Base-by-base conservation (phyloP, 2,329 filamentous ascomycete species). In the Cytospora piceae region DNA sequence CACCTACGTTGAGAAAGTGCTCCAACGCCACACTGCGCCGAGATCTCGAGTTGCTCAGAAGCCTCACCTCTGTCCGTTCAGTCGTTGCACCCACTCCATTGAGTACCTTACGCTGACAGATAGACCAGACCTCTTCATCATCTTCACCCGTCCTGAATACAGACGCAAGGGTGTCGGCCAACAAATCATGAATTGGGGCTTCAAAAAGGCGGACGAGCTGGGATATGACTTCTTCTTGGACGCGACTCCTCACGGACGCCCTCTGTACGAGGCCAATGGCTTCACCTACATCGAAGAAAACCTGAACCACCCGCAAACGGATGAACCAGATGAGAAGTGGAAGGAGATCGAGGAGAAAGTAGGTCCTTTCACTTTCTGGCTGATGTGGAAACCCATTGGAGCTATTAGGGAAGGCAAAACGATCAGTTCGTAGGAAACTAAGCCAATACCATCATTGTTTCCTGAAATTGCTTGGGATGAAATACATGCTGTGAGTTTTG, bases 321-420 rank as follows among this genome's bases (percentile, higher is more conserved):
- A 71, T 2, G 55, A 58, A 8, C 70, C 70, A 1, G 71, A 74
- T 55, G 70, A 72, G 1, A 46, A 63, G 3, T 73, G 72, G 72
- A 71, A 69, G 49, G 68, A 70, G 34, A 49, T 69, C 0, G 79
- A 83, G 49, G 73, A 78, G 1, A 77, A 81, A 68, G 77, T 82
- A 24, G 74, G 77, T 0, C 76, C 76, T 1, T 70, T 69, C n/a
- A 70, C 68, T 3, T 72, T 65, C n/a, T 71, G 63, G 61, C 61
- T 70, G n/a, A 72, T 72, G 71, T 66, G 67, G 66, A 65, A 66
- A 49, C 63, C 68, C 4, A 64, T 63, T 58, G 64, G 65, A 7
- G 68, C 67, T 2, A 62, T 64, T 3, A 64, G 68, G 15, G 64
- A 66, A n/a, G 61, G n/a, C 20, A 46, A 32, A 3, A 2, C 32